Conservation (phyloP, 2,329 filamentous ascomycete genomes). For the Aspergillus floridensis region DNA sequence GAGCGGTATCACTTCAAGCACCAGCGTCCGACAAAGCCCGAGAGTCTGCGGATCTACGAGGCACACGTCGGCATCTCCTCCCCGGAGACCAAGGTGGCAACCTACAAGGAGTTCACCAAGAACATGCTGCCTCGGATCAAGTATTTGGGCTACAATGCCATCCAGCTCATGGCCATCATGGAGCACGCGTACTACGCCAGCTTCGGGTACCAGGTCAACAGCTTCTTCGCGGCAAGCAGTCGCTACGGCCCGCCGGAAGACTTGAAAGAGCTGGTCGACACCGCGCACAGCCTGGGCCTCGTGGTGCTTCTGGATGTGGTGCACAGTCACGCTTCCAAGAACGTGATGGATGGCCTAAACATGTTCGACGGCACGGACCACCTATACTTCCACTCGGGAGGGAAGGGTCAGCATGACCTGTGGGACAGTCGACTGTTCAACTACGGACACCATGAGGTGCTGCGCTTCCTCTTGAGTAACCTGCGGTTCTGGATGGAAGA, state of each 20-base stretch:
- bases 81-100: conserved; percentile 81
- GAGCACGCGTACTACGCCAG: conserved; percentile 99
- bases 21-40: conserved; percentile 74
- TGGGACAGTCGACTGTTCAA: conserved; percentile 99
- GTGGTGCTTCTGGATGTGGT: conserved; percentile 92
- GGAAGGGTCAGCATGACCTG: conserved; percentile 80
- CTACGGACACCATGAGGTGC: conserved; percentile 89
- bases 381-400: conserved; percentile 89
- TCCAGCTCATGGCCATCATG: conserved; percentile 99
- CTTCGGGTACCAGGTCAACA: conserved; percentile 98
- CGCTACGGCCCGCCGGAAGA: conserved; percentile 92
- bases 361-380: conserved; percentile 94
- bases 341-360: conserved; percentile 91
- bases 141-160: conserved; percentile 89
- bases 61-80: conserved; percentile 98
- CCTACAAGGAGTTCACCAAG: conserved; percentile 95
- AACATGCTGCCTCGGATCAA: conserved; percentile 91
- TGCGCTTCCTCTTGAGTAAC: conserved; percentile 95
- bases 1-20: conserved; percentile 85
- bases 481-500: conserved; percentile 99
- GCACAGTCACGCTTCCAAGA: conserved; percentile 97
- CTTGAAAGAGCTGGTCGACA: conserved; percentile 93
- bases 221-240: conserved; percentile 96
- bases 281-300: conserved; percentile 85
- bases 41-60: conserved; percentile 90